Evolutionary conservation across 768 basidiomycete species (phyloP).

Genomic region (Porphyrellus cyaneotinctus): DNA sequence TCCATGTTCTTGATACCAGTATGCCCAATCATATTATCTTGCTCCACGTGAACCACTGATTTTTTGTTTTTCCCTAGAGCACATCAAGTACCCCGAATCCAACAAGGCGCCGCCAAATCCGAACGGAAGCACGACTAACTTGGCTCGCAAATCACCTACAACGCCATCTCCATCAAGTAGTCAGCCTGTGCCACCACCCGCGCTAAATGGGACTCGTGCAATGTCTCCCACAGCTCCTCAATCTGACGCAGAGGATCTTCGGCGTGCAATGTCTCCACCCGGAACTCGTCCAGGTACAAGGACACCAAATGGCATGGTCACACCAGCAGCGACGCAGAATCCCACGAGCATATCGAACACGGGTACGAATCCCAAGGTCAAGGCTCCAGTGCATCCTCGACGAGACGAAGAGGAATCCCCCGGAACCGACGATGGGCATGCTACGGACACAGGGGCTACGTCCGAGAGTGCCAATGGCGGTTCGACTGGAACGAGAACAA

Average conservation of each 20-base stretch:
- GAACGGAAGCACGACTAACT: slow-evolving; percentile 28
- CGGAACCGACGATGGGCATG: slow-evolving; percentile 47
- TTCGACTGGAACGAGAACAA: slow-evolving; percentile 26
- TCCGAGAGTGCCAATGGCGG: slow-evolving; percentile 35
- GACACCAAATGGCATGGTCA: slow-evolving; percentile 31
- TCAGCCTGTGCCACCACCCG: slow-evolving; percentile 28
- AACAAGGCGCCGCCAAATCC: slow-evolving; percentile 39
- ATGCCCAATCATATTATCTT: slow-evolving; percentile 31
- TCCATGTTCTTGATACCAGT: slow-evolving; percentile 97
- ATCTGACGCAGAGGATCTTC: slow-evolving; percentile 52
- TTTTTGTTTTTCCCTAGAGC: slow-evolving; percentile 47
- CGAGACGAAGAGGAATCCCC: slow-evolving; percentile 38
- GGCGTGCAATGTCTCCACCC: slow-evolving; percentile 65
- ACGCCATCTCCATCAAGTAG: slow-evolving; percentile 30
- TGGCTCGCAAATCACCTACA: slow-evolving; percentile 48
- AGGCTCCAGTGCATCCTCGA: slow-evolving; percentile 47
- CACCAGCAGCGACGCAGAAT: slow-evolving; percentile 9
- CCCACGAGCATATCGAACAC: slow-evolving; percentile 4
- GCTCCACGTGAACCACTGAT: slow-evolving; percentile 2
- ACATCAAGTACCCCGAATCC: slow-evolving; percentile 90
- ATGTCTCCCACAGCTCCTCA: slow-evolving; percentile 57
- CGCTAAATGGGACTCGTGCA: slow-evolving; percentile 43
- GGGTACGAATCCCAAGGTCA: slow-evolving; percentile 43
- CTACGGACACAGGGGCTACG: slow-evolving; percentile 45
- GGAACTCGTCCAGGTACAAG: slow-evolving; percentile 40